phyloP scores from a whole-genome alignment of 2,329 filamentous ascomycete genomes.

The Fusarium coicis region DNA sequence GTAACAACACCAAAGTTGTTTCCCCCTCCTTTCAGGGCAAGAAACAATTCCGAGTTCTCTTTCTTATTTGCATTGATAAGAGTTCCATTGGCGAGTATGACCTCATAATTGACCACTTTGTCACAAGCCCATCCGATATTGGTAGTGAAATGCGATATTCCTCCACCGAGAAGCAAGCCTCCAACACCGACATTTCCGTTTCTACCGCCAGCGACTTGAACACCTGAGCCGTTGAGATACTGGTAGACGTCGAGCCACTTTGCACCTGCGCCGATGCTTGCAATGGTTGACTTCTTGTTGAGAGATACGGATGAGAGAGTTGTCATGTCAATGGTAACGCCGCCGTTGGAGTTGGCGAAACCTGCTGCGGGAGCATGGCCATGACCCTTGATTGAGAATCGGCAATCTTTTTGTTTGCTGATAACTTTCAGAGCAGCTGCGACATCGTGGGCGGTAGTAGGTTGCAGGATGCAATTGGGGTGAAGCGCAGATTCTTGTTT shows the following conservation, averaged over 20 bases:
- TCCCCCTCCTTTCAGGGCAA: slow-evolving; percentile 2
- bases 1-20: not conserved
- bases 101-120: not conserved
- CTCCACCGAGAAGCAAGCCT: not conserved
- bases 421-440: not conserved
- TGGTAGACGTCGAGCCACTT: slow-evolving; percentile 8
- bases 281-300: not conserved
- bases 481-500: not conserved
- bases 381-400: not conserved
- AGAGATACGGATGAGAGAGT: not conserved
- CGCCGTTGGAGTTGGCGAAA: not conserved
- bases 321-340: slow-evolving; percentile 11
- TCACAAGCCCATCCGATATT: slow-evolving; percentile 1
- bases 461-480: not conserved
- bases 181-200: slow-evolving; percentile 8
- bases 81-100: not conserved
- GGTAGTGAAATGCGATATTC: slow-evolving; percentile 12
- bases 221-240: not conserved
- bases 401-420: not conserved
- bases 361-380: slow-evolving; percentile 10
- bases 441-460: not conserved
- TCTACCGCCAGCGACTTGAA: not conserved
- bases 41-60: not conserved
- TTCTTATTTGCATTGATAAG: not conserved
- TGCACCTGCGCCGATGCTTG: not conserved